Evolutionary conservation across 805 yeast genomes (phyloP).

Genomic region (Ogataea glucozyma): DNA sequence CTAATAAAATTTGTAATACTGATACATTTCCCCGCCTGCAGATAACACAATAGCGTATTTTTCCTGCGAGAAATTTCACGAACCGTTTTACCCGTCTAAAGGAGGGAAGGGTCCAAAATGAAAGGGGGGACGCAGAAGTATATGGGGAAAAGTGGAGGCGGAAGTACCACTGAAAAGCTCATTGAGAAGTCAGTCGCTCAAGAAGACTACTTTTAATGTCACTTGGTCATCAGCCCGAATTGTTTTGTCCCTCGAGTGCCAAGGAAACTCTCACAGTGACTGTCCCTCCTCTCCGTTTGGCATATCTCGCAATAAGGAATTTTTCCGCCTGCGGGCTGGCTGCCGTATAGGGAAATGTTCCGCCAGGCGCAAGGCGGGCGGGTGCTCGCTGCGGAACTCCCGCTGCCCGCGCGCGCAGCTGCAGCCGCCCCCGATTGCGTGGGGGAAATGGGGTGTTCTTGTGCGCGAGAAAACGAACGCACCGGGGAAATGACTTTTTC

Average conservation of each 20-base stretch:
- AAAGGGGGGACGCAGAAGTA: background rate
- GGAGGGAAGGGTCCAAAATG: background rate
- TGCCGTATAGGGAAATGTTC: background rate
- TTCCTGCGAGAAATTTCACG: slow-evolving; percentile 1
- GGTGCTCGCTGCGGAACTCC: too few species aligned
- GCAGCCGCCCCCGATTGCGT: background rate
- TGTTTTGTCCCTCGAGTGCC: too few species aligned
- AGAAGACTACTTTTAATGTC: background rate
- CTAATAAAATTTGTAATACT: background rate
- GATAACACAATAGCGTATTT: background rate
- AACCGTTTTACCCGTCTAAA: background rate
- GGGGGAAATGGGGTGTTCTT: too few species aligned
- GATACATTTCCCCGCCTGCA: slow-evolving; percentile 1
- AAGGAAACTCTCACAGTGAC: too few species aligned
- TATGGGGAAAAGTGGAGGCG: too few species aligned
- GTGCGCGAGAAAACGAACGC: too few species aligned
- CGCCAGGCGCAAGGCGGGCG: background rate
- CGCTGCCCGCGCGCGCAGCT: too few species aligned
- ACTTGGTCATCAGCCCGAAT: background rate
- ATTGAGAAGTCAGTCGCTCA: too few species aligned
- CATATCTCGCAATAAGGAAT: too few species aligned
- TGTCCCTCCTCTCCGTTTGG: too few species aligned
- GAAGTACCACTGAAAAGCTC: too few species aligned
- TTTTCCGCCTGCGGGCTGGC: background rate
- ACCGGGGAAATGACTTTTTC: too few species aligned